Evolutionary conservation across 2,329 filamentous ascomycete genomes (phyloP), one percentile per base, ranked within the genome.

Genomic region (Emergomyces africanus): DNA sequence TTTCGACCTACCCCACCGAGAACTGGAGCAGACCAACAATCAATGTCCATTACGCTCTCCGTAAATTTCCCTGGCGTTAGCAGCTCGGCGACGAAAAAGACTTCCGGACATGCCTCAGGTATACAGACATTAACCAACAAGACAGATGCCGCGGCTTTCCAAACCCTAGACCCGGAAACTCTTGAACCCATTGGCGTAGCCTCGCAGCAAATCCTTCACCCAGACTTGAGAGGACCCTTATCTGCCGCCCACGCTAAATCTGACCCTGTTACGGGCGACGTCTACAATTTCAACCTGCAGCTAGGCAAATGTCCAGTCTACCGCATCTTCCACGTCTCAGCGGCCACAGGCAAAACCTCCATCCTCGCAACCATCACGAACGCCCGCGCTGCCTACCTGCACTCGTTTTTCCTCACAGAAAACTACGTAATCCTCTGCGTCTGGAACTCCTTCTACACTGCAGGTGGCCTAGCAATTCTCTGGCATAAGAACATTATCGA

Each of bases 201-300:
- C 0, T 70, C 71, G 0, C 88, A 92, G 67, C 66, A 68, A 0
- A 68, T 67, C 1, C 76, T 95, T 15, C 85, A 95, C 68, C 85
- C 87, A 0, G 78, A 81, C 0, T 78, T 95, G 14, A 82, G 76
- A 14, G 89, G 89, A 0, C 81, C 79, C 0, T 68, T 88, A 15
- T 85, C 86, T 1, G 85, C 82, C 44, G 82, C 89, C 0, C 90
- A 95, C 69, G 83, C 86, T 0, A 83, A 86, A 58, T 80, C 81
- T 0, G 88, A 94, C 68, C 87, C 86, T 0, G 71, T 73, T 0
- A 90, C 85, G 0, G 89, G 89, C 6, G 88, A 94, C 63, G 68
- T 88, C 6, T 92, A 83, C 78, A 95, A 94, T 72, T 92, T 83
- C 74, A 95, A 95, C 67, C 80, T 91, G n/a, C 78, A 83, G 0